Evolutionary conservation across 805 yeast species (phyloP).

Genomic region (Metschnikowia baotianmanensis): DNA sequence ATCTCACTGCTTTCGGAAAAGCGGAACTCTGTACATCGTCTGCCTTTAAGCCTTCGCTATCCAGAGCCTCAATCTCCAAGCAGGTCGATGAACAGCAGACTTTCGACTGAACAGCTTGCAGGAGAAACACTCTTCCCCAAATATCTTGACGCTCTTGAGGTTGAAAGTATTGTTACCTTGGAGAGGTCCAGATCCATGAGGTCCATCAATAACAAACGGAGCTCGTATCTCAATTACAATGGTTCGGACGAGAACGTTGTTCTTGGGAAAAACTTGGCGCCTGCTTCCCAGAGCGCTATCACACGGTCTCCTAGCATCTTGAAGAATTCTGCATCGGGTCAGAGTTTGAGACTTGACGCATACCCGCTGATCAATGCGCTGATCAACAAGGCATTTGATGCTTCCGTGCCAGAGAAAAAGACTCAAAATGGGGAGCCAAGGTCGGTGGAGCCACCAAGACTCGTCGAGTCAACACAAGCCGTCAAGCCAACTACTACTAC

Average conservation of each 20-base stretch:
- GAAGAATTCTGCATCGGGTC: slow-evolving; percentile 31
- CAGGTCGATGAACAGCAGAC: slow-evolving; percentile 5
- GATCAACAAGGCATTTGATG: slow-evolving; percentile 5
- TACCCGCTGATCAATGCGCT: slow-evolving; percentile 10
- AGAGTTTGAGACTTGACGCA: slow-evolving; percentile 19
- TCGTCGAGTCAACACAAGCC: too few species aligned
- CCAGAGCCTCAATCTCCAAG: slow-evolving; percentile 8
- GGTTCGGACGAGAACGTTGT: slow-evolving; percentile 43
- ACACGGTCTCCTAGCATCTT: slow-evolving; percentile 39
- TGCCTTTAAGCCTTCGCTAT: slow-evolving; percentile 1
- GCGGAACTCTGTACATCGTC: background rate
- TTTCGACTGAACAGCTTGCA: slow-evolving; percentile 25
- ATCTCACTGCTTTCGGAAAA: slow-evolving; percentile 18
- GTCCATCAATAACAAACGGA: slow-evolving; percentile 43
- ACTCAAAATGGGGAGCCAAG: too few species aligned
- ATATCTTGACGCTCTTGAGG: slow-evolving; percentile 61
- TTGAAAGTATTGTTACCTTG: slow-evolving; percentile 68
- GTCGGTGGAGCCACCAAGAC: too few species aligned
- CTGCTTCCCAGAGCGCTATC: slow-evolving; percentile 19
- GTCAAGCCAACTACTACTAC: too few species aligned
- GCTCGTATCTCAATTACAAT: slow-evolving; percentile 38
- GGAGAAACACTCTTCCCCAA: slow-evolving; percentile 70
- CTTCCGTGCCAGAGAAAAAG: background rate
- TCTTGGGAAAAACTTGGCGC: slow-evolving; percentile 21
- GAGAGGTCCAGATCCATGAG: slow-evolving; percentile 64